A percentile compares a stretch with the other conserved stretches of the same genome.
phyloP scores from a whole-genome alignment of 2,329 filamentous ascomycete genomes.

The Aspergillus alliaceus region DNA sequence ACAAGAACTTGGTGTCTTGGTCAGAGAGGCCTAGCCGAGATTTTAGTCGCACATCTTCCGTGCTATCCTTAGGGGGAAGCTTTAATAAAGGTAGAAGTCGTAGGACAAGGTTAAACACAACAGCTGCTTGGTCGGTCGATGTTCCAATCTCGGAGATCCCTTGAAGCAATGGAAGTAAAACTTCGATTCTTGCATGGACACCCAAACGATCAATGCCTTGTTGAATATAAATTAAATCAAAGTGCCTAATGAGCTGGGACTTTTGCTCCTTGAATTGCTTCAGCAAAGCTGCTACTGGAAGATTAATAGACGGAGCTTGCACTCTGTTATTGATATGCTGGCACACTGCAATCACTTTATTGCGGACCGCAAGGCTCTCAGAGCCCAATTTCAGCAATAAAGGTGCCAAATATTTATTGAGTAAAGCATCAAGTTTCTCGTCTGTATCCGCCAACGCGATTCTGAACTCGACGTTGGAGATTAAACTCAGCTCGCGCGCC shows the following conservation, averaged over 20 bases:
- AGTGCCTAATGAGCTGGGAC: constrained; percentile 75
- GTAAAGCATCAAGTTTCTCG: constrained; percentile 72
- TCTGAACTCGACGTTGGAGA: constrained; percentile 81
- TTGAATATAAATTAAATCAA: constrained; percentile 86
- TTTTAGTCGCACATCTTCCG: constrained; percentile 72
- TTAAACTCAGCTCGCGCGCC: constrained; percentile 73
- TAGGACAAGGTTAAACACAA: constrained; percentile 80
- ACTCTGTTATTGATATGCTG: constrained; percentile 69
- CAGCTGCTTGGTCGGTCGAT: constrained; percentile 56
- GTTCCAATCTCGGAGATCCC: constrained; percentile 64
- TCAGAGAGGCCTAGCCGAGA: constrained; percentile 65
- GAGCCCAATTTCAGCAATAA: constrained; percentile 84
- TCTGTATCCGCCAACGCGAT: constrained; percentile 84
- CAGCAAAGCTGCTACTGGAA: constrained; percentile 81
- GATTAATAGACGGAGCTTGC: constrained; percentile 63
- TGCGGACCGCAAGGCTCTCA: constrained; percentile 74
- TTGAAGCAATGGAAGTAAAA: constrained; percentile 69
- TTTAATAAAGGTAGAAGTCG: constrained; percentile 67
- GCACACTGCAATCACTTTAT: constrained; percentile 72
- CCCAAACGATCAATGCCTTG: constrained; percentile 70
- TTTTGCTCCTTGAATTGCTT: constrained; percentile 84
- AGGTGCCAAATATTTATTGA: constrained; percentile 77
- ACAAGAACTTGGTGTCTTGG: constrained; percentile 72
- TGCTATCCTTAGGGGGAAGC: constrained; percentile 72
- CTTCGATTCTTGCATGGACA: constrained; percentile 63